Base-by-base conservation (phyloP, 768 basidiomycete genomes). In the Leccinum aurantiacum region DNA sequence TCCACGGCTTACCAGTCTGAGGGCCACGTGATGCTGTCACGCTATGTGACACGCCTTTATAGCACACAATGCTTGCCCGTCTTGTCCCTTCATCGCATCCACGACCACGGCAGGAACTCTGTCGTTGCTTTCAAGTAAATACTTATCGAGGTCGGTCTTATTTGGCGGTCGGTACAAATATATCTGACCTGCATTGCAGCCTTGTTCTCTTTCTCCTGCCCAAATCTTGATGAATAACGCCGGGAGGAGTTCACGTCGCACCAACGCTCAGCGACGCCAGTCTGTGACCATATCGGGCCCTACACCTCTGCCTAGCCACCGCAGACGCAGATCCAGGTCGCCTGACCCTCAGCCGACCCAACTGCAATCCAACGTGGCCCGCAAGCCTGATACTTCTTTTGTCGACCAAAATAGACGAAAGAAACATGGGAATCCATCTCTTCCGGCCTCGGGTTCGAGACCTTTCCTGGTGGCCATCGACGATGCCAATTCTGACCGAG, bases 291-390 rank as follows among this genome's bases (percentile, higher is more conserved):
- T 68, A 50, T 60, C 65, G 22, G 60, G 65, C 7, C 62, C 72
- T n/a, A 50, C 59, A 6, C 35, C 60, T 49, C 29, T 58, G 48
- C 35, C 67, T 8, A 60, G 11, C 51, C 71, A 69, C 19, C 71
- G 72, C 49, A 69, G 74, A 44, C 69, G 67, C 47, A 74, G 74
- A 64, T 76, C 78, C 29, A 69, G 67, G 51, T 78, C 78, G 8
- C 74, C 76, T 3, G 76, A 75, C 44, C 54, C 69, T 31, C 67
- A 61, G 22, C 57, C 60, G 3, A 27, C 47, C 9, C 73, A 71
- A 22, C 67, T 65, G 6, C 62, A 56, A 44, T 17, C 29, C 10
- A 61, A 54, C 52, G 14, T 10, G 51, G 46, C 59, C 3, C 64
- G 63, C 53, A 74, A 59, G 47, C 56, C 60, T 14, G 76, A 74